Conservation (phyloP, 1,139 yeast genomes). For the Barnettozyma hawaiiensis region DNA sequence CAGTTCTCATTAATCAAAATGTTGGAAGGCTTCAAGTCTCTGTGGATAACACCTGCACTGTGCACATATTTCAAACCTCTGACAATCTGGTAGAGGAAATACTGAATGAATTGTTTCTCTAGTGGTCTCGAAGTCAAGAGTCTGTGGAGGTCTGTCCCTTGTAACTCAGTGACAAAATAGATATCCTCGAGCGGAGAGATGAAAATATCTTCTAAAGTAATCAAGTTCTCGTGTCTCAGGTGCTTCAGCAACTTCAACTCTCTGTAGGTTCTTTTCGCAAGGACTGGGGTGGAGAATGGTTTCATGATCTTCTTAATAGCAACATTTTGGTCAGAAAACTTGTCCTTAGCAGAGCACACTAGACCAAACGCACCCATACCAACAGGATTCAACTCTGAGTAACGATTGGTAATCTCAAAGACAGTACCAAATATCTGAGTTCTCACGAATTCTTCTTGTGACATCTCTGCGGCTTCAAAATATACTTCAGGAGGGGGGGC, state of each 20-base stretch:
- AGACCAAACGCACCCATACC: conserved; percentile 99
- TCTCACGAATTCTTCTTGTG: conserved; percentile 42
- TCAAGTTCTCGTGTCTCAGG: conserved; percentile 88
- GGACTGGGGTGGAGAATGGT: conserved; percentile 90
- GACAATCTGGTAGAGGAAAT: conserved; percentile 88
- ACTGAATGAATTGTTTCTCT: conserved; percentile 94
- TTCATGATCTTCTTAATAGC: conserved; percentile 98
- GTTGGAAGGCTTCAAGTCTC: conserved; percentile 92
- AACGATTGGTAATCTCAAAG: conserved; percentile 87
- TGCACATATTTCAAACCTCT: conserved; percentile 94
- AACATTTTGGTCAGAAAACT: conserved; percentile 84
- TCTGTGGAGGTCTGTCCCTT: conserved; percentile 94
- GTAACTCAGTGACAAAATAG: conserved; percentile 92
- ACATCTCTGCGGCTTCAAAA: conserved; percentile 18
- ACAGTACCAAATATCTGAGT: conserved; percentile 71
- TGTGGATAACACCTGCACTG: conserved; percentile 94
- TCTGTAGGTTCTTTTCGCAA: conserved; percentile 94
- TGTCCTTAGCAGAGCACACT: conserved; percentile 94
- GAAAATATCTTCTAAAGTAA: conserved; percentile 89
- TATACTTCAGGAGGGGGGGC: too few relatives aligned
- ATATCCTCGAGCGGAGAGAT: conserved; percentile 94
- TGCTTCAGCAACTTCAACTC: conserved; percentile 92
- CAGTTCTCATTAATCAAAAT: conserved; percentile 92
- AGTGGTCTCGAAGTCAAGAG: conserved; percentile 87
- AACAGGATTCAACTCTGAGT: conserved; percentile 90